Conservation (phyloP, 306 rosid species). For the Crotalaria pallida region DNA sequence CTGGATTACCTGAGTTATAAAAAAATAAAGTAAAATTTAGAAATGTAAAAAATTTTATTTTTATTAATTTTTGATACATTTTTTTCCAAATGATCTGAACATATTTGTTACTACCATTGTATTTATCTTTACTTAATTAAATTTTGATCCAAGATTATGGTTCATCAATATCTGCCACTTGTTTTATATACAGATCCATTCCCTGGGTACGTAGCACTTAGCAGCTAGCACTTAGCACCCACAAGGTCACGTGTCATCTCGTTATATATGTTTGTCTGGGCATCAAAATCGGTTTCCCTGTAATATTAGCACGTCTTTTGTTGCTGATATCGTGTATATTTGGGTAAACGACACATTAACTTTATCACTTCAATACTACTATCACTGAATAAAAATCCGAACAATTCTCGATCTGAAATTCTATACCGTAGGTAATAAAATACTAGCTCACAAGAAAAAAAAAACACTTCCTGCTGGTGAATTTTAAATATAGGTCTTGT, state of each 20-base stretch:
- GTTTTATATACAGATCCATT: neutral
- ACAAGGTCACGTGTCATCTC: slow-evolving; percentile 27
- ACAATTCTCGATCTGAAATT: neutral
- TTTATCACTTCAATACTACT: neutral
- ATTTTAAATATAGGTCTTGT: too few species aligned
- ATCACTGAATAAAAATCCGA: neutral
- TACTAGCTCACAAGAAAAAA: too few species aligned
- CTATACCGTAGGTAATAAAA: too few species aligned
- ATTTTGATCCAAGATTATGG: neutral
- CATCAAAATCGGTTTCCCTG: slow-evolving; percentile 7
- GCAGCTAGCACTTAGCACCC: slow-evolving; percentile 9
- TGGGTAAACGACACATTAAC: slow-evolving; percentile 25
- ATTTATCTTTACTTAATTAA: neutral
- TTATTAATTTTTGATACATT: too few species aligned
- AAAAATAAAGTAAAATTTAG: too few species aligned
- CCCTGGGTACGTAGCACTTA: neutral
- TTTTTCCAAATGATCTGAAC: too few species aligned
- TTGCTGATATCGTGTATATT: slow-evolving; percentile 5
- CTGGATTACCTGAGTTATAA: too few species aligned
- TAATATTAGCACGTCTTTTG: slow-evolving; percentile 19
- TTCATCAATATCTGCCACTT: neutral
- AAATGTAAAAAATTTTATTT: too few species aligned
- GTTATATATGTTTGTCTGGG: slow-evolving; percentile 21
- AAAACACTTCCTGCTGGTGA: too few species aligned
- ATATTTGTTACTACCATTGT: too few species aligned